These are phyloP conservation scores for Astragalus membranaceus DNA, from an alignment of 306 rosid species.

Conservation along the genomic window DNA sequence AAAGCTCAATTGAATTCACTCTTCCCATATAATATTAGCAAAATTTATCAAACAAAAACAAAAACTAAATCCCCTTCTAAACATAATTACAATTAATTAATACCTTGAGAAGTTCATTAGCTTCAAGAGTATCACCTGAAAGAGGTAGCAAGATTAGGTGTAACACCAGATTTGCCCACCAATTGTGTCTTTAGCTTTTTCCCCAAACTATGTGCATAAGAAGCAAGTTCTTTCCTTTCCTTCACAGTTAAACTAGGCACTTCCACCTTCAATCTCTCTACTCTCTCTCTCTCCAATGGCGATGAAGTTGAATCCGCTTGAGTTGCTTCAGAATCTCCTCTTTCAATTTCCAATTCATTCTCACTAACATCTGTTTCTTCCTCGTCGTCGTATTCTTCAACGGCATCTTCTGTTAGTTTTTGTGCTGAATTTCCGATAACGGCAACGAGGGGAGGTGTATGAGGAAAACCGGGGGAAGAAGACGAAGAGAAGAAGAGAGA, in stretches of 20 bases:
- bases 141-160: slow-evolving; percentile 56
- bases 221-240: slow-evolving; percentile 82
- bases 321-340: slow-evolving; percentile 6
- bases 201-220: slow-evolving; percentile 85
- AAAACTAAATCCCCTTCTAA: not conserved
- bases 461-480: slow-evolving; percentile 19
- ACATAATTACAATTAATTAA: not conserved
- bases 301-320: slow-evolving; percentile 20
- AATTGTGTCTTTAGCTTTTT: slow-evolving; percentile 78
- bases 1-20: not conserved
- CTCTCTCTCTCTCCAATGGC: slow-evolving; percentile 39
- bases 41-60: not conserved
- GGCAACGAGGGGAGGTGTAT: not conserved
- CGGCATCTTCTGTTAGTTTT: slow-evolving; percentile 7
- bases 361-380: slow-evolving; percentile 17
- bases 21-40: not conserved
- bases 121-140: slow-evolving; percentile 80
- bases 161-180: slow-evolving; percentile 89
- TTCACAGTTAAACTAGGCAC: slow-evolving; percentile 57
- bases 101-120: slow-evolving; percentile 96
- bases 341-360: slow-evolving; percentile 25
- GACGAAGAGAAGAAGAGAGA: slow-evolving; percentile 14
- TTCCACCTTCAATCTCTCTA: slow-evolving; percentile 34
- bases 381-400: slow-evolving; percentile 16
- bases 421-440: not conserved